Base-by-base conservation (phyloP, 208 protist species). In the Wallacemonas rigidus region DNA sequence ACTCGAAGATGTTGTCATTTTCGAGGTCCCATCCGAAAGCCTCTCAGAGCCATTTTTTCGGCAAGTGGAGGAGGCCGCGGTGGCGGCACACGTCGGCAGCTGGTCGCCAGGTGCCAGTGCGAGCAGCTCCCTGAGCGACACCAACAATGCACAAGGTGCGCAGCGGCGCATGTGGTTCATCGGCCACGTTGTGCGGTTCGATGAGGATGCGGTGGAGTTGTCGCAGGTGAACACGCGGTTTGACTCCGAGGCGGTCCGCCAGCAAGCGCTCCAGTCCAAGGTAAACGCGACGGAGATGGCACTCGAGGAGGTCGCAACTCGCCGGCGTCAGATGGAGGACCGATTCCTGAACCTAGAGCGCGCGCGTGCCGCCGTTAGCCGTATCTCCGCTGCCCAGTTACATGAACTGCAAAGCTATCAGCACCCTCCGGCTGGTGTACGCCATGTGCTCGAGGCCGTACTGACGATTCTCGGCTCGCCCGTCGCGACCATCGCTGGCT, bases 331-430 rank as follows among this genome's bases (percentile, higher is more conserved):
- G 36, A 48, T 58, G 3, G 64, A 69, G 48, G 47, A 58, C 38
- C 64, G 51, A 8, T 58, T 47, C 38, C 12, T 58, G 17, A 58
- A 55, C 50, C 12, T 69, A 9, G 64, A 69, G 48, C 5, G 8
- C 26, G 64, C 64, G 35, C 64, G 64, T 14, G 6, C 5, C 48
- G 50, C 45, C 14, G 64, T 69, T 12, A 43, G 48, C 47, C 36
- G 4, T 39, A 69, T 69, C 64, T 58, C 45, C 7, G 9, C 64
- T 15, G 17, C 47, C 5, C 47, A 69, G 47, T 44, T 69, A 48
- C 7, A 58, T 1, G 64, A 69, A 39, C 64, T 69, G 64, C 64
- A 69, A 26, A 69, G 64, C 47, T 69, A 69, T 26, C 64, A 58
- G 45, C 50, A 58, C 40, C 64, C 64, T 57, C 64, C 64, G 8